Percentiles rank a stretch among this genome's conserved stretches.
Evolutionary conservation across 2,329 filamentous ascomycete genomes (phyloP).

Genomic region (Trichoderma koningii): DNA sequence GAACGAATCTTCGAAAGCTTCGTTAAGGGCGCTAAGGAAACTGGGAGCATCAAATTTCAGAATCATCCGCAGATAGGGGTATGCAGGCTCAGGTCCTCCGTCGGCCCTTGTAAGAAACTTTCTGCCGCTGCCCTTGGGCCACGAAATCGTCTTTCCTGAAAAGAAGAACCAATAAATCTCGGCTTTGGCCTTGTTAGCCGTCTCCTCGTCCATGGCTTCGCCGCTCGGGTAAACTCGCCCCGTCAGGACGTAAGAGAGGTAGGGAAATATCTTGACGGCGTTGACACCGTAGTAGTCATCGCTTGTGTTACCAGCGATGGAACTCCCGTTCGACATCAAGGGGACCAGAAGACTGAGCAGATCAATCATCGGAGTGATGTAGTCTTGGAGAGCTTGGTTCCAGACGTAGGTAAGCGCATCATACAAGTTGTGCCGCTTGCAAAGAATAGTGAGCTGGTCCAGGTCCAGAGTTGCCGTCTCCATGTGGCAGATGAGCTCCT

Average conservation of each 20-base stretch:
- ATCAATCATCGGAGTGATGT: conserved; percentile 86
- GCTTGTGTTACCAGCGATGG: conserved; percentile 56
- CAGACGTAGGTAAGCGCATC: conserved; percentile 96
- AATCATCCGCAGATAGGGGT: conserved; percentile 81
- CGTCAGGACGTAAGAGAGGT: conserved; percentile 88
- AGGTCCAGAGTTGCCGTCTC: conserved; percentile 89
- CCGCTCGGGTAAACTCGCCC: conserved; percentile 90
- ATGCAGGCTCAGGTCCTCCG: conserved; percentile 67
- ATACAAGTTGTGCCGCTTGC: conserved; percentile 88
- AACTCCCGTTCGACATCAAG: conserved; percentile 58
- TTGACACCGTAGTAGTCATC: conserved; percentile 66
- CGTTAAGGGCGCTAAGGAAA: conserved; percentile 92
- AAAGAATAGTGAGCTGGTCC: conserved; percentile 86
- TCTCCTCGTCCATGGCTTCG: conserved; percentile 68
- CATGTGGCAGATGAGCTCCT: conserved; percentile 93
- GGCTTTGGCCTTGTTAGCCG: conserved; percentile 75
- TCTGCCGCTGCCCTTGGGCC: conserved; percentile 67
- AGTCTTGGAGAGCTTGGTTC: conserved; percentile 88
- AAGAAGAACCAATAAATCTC: conserved; percentile 94
- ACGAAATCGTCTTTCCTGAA: conserved; percentile 74
- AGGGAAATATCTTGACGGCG: conserved; percentile 90
- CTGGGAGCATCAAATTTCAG: conserved; percentile 87
- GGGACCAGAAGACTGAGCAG: conserved; percentile 69
- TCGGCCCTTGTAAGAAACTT: conserved; percentile 62
- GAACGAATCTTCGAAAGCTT: conserved; percentile 94